Conservation (phyloP, 352 stramenopile genomes). For the Aphanomyces invadans region DNA sequence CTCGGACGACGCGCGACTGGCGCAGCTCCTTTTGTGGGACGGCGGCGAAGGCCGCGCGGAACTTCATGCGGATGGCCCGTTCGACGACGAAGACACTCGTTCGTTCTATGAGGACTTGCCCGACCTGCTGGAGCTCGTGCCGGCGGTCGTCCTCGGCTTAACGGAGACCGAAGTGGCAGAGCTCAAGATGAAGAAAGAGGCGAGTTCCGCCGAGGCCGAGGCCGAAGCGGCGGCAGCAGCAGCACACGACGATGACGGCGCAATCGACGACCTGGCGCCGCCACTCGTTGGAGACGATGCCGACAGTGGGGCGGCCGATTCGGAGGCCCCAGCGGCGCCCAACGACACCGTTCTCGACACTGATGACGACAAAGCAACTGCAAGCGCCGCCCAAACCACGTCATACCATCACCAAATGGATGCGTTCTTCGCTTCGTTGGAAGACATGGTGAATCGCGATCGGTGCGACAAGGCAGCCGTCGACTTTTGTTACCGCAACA, state of each 20-base stretch:
- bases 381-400: no score
- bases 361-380: slow-evolving; percentile 31
- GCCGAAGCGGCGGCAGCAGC: slow-evolving; percentile 34
- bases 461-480: slow-evolving; percentile 93
- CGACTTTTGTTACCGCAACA: slow-evolving; percentile 95
- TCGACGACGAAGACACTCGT: slow-evolving; percentile 93
- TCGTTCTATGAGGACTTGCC: slow-evolving; percentile 97
- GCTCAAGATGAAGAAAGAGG: slow-evolving; percentile 74
- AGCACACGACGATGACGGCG: slow-evolving; percentile 30
- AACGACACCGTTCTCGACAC: slow-evolving; percentile 15
- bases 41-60: slow-evolving; percentile 57
- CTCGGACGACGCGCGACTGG: slow-evolving; percentile 31
- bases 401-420: slow-evolving; percentile 92
- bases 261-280: slow-evolving; percentile 27
- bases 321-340: background rate
- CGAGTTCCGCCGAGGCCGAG: slow-evolving; percentile 16
- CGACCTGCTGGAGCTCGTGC: slow-evolving; percentile 91
- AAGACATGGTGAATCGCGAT: slow-evolving; percentile 91
- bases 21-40: slow-evolving; percentile 45
- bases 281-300: slow-evolving; percentile 31
- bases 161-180: slow-evolving; percentile 81
- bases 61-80: slow-evolving; percentile 81
- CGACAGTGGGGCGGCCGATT: slow-evolving; percentile 14
- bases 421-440: slow-evolving; percentile 85
- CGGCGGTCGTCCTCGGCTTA: slow-evolving; percentile 88